phyloP scores from a whole-genome alignment of 441 rosid genomes.

The Capsella rubella region DNA sequence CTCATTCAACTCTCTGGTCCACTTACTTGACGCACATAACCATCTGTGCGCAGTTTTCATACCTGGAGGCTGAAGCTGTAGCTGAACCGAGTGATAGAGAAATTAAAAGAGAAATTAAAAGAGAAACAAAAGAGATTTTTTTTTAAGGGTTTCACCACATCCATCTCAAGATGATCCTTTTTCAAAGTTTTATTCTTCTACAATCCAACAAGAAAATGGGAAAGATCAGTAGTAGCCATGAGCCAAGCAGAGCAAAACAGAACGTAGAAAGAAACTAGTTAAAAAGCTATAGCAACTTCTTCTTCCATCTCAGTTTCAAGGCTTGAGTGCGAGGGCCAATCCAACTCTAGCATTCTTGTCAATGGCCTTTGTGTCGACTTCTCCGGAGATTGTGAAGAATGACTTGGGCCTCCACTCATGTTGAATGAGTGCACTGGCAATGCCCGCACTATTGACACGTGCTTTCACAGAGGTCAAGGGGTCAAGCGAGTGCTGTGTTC shows the following conservation, averaged over 20 bases:
- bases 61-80: too few relatives aligned
- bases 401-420: slow-evolving; percentile 95
- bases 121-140: neutral
- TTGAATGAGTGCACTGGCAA: slow-evolving; percentile 82
- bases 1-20: neutral
- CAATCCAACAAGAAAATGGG: slow-evolving; percentile 35
- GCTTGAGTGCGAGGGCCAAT: slow-evolving; percentile 87
- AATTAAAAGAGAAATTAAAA: too few relatives aligned
- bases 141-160: slow-evolving; percentile 16
- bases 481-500: slow-evolving; percentile 78
- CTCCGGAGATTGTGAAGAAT: slow-evolving; percentile 71
- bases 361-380: slow-evolving; percentile 83
- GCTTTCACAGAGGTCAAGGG: slow-evolving; percentile 79
- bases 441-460: slow-evolving; percentile 72
- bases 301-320: slow-evolving; percentile 45
- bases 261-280: slow-evolving; percentile 20
- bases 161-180: slow-evolving; percentile 19
- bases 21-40: neutral
- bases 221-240: slow-evolving; percentile 22
- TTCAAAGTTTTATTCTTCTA: slow-evolving; percentile 34
- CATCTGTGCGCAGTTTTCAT: neutral
- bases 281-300: slow-evolving; percentile 12
- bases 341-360: slow-evolving; percentile 91
- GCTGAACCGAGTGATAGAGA: too few relatives aligned
- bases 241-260: slow-evolving; percentile 22